Evolutionary conservation across 2,329 filamentous ascomycete species (phyloP), one percentile per base, ranked within the genome.

Genomic region (Chalaropsis thielavioides): DNA sequence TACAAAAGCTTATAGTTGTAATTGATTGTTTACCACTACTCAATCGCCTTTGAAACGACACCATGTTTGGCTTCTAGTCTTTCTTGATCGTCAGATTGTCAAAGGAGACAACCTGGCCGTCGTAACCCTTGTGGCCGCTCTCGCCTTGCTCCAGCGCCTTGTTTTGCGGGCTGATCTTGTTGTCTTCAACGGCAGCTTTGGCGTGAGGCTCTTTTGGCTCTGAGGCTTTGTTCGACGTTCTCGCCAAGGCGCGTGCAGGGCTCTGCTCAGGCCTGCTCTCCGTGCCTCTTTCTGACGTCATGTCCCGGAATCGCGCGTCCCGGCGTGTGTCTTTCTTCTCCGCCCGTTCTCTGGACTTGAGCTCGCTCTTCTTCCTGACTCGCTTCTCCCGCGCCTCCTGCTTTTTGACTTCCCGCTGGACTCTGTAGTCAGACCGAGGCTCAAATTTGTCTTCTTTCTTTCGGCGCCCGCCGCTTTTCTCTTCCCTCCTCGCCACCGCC

Each of bases 21-120:
- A 58, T 7, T 27, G 22, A 17, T 51, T 27, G 11, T 24, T 27
- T 24, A 24, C 15, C 27, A 5, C 22, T 4, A 27, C 7, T 22
- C n/a, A 22, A 11, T 10, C 11, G 22, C 7, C 19, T 51, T 19
- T 24, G 3, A 15, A n/a, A n/a, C n/a, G 15, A 46, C 15, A 8
- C 15, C 2, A 8, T 46, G n/a, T 46, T 54, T 19, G 41, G 22
- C 1, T 49, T 40, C 41, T 31, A 24, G 38, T 61, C 31, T 43
- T 43, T 61, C 15, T 58, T 56, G 31, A 61, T 41, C 15, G 38
- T 2, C 24, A 77, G 73, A 56, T 76, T 73, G 49, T 77, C 75
- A 66, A 76, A 77, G 0, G 75, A 73, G 15, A 77, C 72, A 62
- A 75, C 35, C 13, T 49, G 49, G n/a, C 65, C 65, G 17, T 22